Evolutionary conservation across 495 filamentous ascomycete species (phyloP), one percentile per base, ranked within the genome.

Genomic region (Talaromyces borbonicus): DNA sequence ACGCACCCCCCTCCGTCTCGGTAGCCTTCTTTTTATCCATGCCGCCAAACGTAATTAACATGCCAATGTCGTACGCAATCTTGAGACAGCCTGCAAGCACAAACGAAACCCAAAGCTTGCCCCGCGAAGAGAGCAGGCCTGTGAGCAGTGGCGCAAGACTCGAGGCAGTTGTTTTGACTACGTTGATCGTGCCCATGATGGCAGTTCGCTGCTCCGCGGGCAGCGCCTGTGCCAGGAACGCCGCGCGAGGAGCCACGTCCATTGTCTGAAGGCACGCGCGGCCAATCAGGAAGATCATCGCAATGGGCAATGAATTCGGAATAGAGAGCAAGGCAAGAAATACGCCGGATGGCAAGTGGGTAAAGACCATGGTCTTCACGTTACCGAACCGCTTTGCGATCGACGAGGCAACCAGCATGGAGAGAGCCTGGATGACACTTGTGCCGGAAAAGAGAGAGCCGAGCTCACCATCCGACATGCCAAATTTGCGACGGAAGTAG

Each of bases 341-440:
- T 36, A 88, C 65, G 6, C 85, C 75, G 1, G 83, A 87, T 0
- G 87, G 87, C 6, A 86, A 72, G 54, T 92, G 86, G 1, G 85
- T 88, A 53, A 87, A 87, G 23, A 90, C 84, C 86, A 94, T 94
- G 6, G 86, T 87, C 65, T 82, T 83, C 54, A 94, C 74, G 25
- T 89, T 75, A 0, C 89, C 89, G 33, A 93, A 79, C 30, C 80
- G 73, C 46, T 81, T 80, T 3, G 87, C 75, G 48, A 94, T 73
- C 1, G 86, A 83, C 0, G 84, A 80, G 2, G 85, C 79, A 26
- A 89, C 75, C 2, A 90, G 68, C 54, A 80, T 85, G 4, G 81
- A 83, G 2, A 77, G 57, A 0, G 85, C 78, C 1, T 81, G 63
- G 40, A 87, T 72, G 48, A 87, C 72, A 56, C 74, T 78, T 1